These are phyloP conservation scores for Alternaria incomplexa DNA, from an alignment of 2,329 filamentous ascomycete genomes.

Conservation along the genomic window DNA sequence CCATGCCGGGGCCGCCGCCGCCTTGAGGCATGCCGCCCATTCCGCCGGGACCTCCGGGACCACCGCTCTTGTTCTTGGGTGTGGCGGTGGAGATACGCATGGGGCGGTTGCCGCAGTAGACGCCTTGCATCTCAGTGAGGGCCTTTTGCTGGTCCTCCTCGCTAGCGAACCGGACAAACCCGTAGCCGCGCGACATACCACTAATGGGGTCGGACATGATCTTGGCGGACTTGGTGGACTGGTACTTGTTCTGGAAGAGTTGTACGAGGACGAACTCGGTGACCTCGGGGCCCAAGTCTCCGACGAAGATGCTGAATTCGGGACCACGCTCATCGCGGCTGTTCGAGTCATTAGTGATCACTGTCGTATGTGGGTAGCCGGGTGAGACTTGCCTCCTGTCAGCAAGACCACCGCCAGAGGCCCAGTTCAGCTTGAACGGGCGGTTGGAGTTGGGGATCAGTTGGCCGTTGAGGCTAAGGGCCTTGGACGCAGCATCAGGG, in stretches of 20 bases:
- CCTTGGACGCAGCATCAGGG: conserved; percentile 86
- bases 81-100: conserved; percentile 99
- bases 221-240: conserved; percentile 98
- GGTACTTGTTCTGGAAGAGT: conserved; percentile 94
- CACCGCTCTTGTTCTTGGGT: conserved; percentile 82
- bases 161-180: conserved; percentile 95
- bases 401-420: conserved; percentile 91
- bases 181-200: conserved; percentile 96
- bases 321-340: conserved; percentile 91
- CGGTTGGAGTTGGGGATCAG: conserved; percentile 92
- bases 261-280: conserved; percentile 98
- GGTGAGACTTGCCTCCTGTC: conserved; percentile 75
- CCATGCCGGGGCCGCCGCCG: conserved; percentile 50
- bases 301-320: conserved; percentile 97
- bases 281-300: conserved; percentile 95
- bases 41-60: conserved; percentile 59
- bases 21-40: conserved; percentile 58
- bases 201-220: conserved; percentile 99
- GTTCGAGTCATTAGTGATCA: conserved; percentile 26
- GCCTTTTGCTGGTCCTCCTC: conserved; percentile 96
- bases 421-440: conserved; percentile 99
- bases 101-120: conserved; percentile 97
- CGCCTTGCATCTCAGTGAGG: conserved; percentile 96
- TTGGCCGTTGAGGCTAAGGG: conserved; percentile 85
- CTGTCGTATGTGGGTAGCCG: background rate